Percentiles rank a stretch among this genome's conserved stretches.
Evolutionary conservation across 2,329 filamentous ascomycete genomes (phyloP).

Genomic region (Zopfia rhizophila): DNA sequence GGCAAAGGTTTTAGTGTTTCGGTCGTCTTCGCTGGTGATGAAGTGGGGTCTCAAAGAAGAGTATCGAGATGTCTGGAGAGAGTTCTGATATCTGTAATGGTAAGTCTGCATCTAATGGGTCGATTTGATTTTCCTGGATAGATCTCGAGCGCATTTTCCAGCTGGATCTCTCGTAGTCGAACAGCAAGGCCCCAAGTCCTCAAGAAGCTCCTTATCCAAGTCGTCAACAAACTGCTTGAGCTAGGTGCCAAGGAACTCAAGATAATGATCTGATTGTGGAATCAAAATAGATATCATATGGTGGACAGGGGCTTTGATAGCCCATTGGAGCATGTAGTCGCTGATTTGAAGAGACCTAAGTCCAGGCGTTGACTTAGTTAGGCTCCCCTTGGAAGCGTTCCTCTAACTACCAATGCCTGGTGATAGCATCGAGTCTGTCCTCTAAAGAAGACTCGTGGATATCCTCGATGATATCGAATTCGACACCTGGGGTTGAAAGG

Average conservation of each 20-base stretch:
- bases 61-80: background rate
- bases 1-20: background rate
- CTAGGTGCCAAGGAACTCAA: slow-evolving; percentile 7
- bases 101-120: too few relatives aligned
- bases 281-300: slow-evolving; percentile 7
- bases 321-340: slow-evolving; percentile 7
- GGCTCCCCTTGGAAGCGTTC: background rate
- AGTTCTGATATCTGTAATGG: too few relatives aligned
- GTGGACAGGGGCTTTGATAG: slow-evolving; percentile 7
- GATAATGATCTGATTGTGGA: slow-evolving; percentile 7
- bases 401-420: slow-evolving; percentile 10
- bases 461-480: slow-evolving; percentile 10
- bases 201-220: background rate
- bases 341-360: background rate
- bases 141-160: background rate
- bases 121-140: too few relatives aligned
- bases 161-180: slow-evolving; percentile 5
- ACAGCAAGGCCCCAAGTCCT: slow-evolving; percentile 12
- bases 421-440: slow-evolving; percentile 1
- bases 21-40: background rate
- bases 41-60: background rate
- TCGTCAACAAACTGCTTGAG: background rate
- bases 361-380: background rate
- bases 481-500: slow-evolving; percentile 3
- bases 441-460: background rate